A percentile compares a stretch with the other conserved stretches of the same genome.
These are phyloP conservation scores for Coemansia sp. DNA, from an alignment of 192 early-diverging fungal species.

Conservation along the genomic window DNA sequence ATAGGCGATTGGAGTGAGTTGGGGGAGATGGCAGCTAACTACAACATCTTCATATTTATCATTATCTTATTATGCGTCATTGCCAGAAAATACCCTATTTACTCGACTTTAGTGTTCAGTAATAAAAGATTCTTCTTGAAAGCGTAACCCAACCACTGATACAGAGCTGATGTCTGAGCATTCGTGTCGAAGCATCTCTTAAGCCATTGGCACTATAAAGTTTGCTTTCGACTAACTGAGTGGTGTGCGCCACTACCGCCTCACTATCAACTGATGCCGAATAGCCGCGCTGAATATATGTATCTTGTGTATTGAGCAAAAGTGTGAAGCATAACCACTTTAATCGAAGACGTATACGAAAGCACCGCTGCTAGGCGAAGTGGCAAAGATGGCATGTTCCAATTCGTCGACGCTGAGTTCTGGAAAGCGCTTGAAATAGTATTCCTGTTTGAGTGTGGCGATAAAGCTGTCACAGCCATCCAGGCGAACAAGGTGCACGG, in stretches of 20 bases:
- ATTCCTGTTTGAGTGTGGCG: constrained; percentile 61
- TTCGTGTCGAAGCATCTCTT: no score
- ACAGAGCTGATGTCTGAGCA: no score
- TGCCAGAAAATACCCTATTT: no score
- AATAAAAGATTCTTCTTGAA: no score
- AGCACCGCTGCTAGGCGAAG: constrained; percentile 26
- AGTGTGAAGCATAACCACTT: background rate
- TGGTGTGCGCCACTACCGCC: no score
- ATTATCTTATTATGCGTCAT: background rate
- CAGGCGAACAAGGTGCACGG: constrained; percentile 70
- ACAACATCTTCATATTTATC: background rate
- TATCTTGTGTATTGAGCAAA: background rate
- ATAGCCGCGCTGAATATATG: background rate
- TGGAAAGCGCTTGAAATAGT: constrained; percentile 60
- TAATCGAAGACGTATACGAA: constrained; percentile 17
- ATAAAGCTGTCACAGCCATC: constrained; percentile 65
- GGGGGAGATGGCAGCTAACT: background rate
- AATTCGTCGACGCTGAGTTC: constrained; percentile 49
- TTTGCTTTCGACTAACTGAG: no score
- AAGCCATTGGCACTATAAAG: no score
- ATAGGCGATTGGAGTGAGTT: background rate
- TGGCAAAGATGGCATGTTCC: constrained; percentile 56
- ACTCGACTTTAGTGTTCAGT: no score
- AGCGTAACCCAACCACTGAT: no score
- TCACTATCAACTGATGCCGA: no score